Base-by-base conservation (phyloP, 257 asterid species). In the Solanum boliviense region DNA sequence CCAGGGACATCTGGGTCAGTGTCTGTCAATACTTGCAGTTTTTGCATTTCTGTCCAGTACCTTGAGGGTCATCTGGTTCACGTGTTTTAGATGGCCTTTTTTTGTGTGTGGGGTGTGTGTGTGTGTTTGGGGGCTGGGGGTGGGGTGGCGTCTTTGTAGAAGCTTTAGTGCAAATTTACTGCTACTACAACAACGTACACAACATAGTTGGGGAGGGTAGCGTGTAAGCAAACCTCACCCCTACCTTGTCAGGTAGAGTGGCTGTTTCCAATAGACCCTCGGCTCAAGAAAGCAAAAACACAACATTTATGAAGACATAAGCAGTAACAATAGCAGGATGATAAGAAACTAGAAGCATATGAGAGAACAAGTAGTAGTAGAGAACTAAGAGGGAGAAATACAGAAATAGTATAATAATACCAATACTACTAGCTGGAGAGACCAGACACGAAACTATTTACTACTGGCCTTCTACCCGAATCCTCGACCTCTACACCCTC, bases 1-100 rank as follows among this genome's bases (percentile, higher is more conserved):
- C 91, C 95, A 3, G 93, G 91, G 86, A 92, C 93, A 86, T 93
- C 98, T 12, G 98, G 98, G 98, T 96, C 70, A 83, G 91, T 90
- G 36, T 82, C 84, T 72, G 82, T 73, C 39, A 13, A 71, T 27
- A 9, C n/a, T 56, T 56, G 65, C n/a, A 56, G 25, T 7, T 79
- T 79, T 79, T 79, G 84, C 36, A 13, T 27, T 25, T 25, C 15
- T 79, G 7, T 25, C 32, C 65, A 41, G 65, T 20, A 25, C 84
- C 23, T 76, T 12, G 32, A 38, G 11, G 84, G 79, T 84, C 48
- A 84, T 85, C 76, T 10, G 35, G 36, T 67, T 68, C 87, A 36
- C 18, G 18, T 16, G 39, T 34, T 62, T 23, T 60, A 56, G 87
- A 58, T 84, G 34, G 13, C 5, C 11, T 20, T 5, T 83, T 56